phyloP scores from a whole-genome alignment of 2,329 filamentous ascomycete species.

The Neobulgaria alba region DNA sequence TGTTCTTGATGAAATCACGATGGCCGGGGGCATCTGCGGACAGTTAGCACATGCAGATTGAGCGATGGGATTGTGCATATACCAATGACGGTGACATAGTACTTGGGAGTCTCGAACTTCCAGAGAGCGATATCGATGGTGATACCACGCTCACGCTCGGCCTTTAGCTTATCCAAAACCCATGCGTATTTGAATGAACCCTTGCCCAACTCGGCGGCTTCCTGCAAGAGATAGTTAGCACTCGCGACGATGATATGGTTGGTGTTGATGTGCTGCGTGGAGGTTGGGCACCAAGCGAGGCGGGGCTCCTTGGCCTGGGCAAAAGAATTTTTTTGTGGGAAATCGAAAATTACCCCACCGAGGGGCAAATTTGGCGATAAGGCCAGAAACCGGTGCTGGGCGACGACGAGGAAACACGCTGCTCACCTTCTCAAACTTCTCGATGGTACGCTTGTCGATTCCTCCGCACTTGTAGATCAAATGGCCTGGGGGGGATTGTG shows the following conservation, averaged over 20 bases:
- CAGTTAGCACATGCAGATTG: constrained; percentile 5
- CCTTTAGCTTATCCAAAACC: constrained; percentile 99
- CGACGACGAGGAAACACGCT: constrained; percentile 5
- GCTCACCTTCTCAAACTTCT: constrained; percentile 99
- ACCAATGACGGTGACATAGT: constrained; percentile 97
- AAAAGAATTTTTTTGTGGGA: constrained; percentile 20
- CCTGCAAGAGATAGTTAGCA: constrained; percentile 43
- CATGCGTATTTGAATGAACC: constrained; percentile 99
- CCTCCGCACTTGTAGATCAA: constrained; percentile 99
- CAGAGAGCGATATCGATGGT: constrained; percentile 99
- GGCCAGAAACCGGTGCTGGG: constrained; percentile 8
- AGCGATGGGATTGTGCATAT: constrained; percentile 32
- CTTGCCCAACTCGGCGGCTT: constrained; percentile 98
- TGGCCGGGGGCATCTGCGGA: constrained; percentile 84
- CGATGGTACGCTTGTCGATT: constrained; percentile 99
- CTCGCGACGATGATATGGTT: constrained; percentile 10
- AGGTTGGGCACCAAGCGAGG: constrained; percentile 12
- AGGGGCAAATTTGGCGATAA: constrained; percentile 27
- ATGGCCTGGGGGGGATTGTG: constrained; percentile 51
- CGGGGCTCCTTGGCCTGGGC: constrained; percentile 13
- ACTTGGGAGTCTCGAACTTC: constrained; percentile 99
- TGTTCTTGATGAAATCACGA: constrained; percentile 99
- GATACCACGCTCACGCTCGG: constrained; percentile 99
- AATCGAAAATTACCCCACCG: constrained; percentile 25
- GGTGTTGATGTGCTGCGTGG: constrained; percentile 4